Evolutionary conservation across 441 rosid species (phyloP), one percentile per base, ranked within the genome.

Genomic region (Erodium moschatum): DNA sequence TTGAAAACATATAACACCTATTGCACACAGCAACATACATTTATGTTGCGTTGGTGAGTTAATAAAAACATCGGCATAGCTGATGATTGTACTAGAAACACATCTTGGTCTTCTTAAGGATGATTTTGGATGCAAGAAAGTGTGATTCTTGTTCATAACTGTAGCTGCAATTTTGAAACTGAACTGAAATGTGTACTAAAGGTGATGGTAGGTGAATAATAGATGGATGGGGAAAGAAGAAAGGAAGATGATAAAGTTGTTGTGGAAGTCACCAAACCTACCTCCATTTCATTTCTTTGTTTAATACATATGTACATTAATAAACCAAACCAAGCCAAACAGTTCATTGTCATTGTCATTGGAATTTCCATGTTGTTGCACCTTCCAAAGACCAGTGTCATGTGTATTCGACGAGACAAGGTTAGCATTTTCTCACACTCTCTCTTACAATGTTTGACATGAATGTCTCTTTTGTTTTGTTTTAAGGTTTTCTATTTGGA

Each of bases 391-490:
- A 44, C 50, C 50, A 5, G 61, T 6, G 9, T 54, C 20, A 54
- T 60, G n/a, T 19, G 48, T 29, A 6, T 50, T n/a, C 48, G 71
- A 73, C 52, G 52, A 66, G 46, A n/a, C 54, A 13, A 20, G 15
- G 31, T 62, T 54, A 29, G 38, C 40, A 35, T 35, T 35, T 35
- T 35, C 40, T 35, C 40, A 5, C 6, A 5, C 40, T 35, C 9
- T 19, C 42, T 24, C n/a, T 3, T 6, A 54, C 6, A 54, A 54
- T 15, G 9, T 15, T 18, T 54, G 20, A 16, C 61, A 54, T 16
- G 61, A 54, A 54, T 54, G 61, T 16, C 24, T 54, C 16, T 6
- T 52, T 54, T 12, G 1, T 35, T 35, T 35, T 5, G n/a, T 35
- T 35, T 18, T 16, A 35, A 64, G 56, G 54, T 13, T 24, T 35